Evolutionary conservation across 2,329 filamentous ascomycete genomes (phyloP).

Genomic region (Aspergillus jensenii): DNA sequence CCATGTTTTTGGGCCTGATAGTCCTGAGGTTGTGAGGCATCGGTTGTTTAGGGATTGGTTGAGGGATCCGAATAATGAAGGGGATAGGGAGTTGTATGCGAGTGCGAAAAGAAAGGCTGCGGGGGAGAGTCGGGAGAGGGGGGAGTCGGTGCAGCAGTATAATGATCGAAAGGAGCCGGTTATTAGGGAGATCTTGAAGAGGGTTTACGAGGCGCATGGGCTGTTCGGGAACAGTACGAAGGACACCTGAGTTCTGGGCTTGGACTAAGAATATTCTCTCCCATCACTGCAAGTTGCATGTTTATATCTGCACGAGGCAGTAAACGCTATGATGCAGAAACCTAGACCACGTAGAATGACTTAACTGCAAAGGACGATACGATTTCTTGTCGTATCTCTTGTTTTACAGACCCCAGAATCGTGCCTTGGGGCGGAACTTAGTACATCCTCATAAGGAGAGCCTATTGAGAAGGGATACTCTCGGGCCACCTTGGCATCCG

Average conservation of each 20-base stretch:
- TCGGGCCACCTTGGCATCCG: background rate
- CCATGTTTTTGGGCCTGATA: slow-evolving; percentile 50
- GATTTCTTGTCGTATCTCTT: too few species aligned
- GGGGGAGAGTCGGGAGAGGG: slow-evolving; percentile 25
- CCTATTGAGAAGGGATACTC: background rate
- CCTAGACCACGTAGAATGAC: background rate
- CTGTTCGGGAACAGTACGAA: background rate
- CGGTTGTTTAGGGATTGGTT: slow-evolving; percentile 50
- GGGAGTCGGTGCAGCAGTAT: slow-evolving; percentile 41
- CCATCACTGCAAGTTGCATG: background rate
- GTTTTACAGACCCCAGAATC: too few species aligned
- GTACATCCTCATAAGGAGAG: background rate
- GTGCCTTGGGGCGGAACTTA: too few species aligned
- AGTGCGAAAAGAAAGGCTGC: slow-evolving; percentile 41
- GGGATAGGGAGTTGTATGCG: slow-evolving; percentile 44
- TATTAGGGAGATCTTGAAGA: slow-evolving; percentile 41
- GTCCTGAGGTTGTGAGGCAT: slow-evolving; percentile 45
- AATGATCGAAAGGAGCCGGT: slow-evolving; percentile 44
- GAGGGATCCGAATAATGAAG: slow-evolving; percentile 25
- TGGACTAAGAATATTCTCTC: background rate
- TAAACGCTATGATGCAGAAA: background rate
- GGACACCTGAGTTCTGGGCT: background rate
- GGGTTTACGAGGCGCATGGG: slow-evolving; percentile 24
- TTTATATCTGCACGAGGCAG: background rate
- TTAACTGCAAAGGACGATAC: too few species aligned